Base-by-base conservation (phyloP, 305 asterid genomes). In the Solanum chacoense region DNA sequence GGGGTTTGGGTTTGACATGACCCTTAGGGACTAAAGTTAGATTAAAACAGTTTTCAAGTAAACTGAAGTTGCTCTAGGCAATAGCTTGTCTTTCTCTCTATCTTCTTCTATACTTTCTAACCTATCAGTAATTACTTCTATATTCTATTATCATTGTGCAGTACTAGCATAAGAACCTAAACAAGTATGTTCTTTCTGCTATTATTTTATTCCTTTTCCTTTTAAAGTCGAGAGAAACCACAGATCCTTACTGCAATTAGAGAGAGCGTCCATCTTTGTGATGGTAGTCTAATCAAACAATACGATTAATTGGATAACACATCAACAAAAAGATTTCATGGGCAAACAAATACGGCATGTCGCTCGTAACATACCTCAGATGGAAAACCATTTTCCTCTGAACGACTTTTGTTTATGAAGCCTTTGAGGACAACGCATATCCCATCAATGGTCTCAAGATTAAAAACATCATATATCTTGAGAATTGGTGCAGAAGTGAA, bases 401-500 rank as follows among this genome's bases (percentile, higher is more conserved):
- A 94, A 75, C 90, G 93, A 88, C 89, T 93, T 91, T 92, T 93
- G 91, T 96, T 94, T 81, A 96, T 90, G 35, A 93, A 91, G 87
- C 97, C 96, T 22, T 91, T 55, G 42, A 96, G 84, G 72, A 93
- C 77, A 74, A 96, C 93, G 65, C 91, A 91, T 88, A 93, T 91
- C 87, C 96, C 98, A 89, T 96, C 99, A 28, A 90, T 89, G 78
- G 96, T 96, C 94, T 95, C 96, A 81, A 96, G 90, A 74, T 91
- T 94, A 88, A 89, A 95, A 7, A 50, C 88, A 90, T 94, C 95
- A 88, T 87, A 84, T 88, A 93, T 92, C 95, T 90, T 93, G 37
- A 89, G 90, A 73, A 96, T 96, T 4, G 97, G 98, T 4, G 96
- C 97, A 88, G 97, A 95, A 84, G 94, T 89, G 90, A 95, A 96